Conservation (phyloP, 345 rosid genomes). For the Pelargonium nanum region DNA sequence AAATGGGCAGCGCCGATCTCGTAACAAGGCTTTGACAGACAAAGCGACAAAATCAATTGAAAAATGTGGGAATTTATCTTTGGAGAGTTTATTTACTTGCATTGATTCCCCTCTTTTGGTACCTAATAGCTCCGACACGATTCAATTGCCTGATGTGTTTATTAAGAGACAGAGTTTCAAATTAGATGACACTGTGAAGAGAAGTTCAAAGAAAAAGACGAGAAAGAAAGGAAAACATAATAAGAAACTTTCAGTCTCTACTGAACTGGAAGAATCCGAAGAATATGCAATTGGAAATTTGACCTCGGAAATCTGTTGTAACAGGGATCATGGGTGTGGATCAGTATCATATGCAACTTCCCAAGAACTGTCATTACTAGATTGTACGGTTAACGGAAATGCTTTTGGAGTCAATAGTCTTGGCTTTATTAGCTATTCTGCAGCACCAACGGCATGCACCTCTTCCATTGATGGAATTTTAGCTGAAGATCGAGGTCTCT, state of each 20-base stretch:
- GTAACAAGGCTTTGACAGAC: slow-evolving; percentile 13
- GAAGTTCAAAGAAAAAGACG: slow-evolving; percentile 22
- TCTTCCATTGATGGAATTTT: slow-evolving; percentile 11
- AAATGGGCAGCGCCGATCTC: slow-evolving; percentile 17
- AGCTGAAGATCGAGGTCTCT: slow-evolving; percentile 5
- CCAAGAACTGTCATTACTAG: slow-evolving; percentile 17
- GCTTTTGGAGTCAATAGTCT: slow-evolving; percentile 10
- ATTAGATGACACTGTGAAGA: slow-evolving; percentile 13
- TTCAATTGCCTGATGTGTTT: slow-evolving; percentile 13
- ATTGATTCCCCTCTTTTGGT: slow-evolving; percentile 13
- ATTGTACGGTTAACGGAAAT: slow-evolving; percentile 7
- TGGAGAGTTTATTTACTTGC: slow-evolving; percentile 14
- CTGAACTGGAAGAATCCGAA: slow-evolving; percentile 15
- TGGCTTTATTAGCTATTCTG: slow-evolving; percentile 5
- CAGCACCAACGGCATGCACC: slow-evolving; percentile 6
- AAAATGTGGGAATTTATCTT: slow-evolving; percentile 10
- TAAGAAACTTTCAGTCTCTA: slow-evolving; percentile 18
- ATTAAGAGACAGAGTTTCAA: slow-evolving; percentile 11
- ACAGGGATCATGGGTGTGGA: slow-evolving; percentile 12
- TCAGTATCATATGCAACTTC: slow-evolving; percentile 12
- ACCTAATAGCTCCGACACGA: slow-evolving; percentile 16
- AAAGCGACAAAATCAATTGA: slow-evolving; percentile 15
- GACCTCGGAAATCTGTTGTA: slow-evolving; percentile 14
- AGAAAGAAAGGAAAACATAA: slow-evolving; percentile 33
- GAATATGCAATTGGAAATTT: slow-evolving; percentile 13